These are phyloP conservation scores for Macrolepiota albuminosa DNA, from an alignment of 768 basidiomycete species.

Conservation along the genomic window DNA sequence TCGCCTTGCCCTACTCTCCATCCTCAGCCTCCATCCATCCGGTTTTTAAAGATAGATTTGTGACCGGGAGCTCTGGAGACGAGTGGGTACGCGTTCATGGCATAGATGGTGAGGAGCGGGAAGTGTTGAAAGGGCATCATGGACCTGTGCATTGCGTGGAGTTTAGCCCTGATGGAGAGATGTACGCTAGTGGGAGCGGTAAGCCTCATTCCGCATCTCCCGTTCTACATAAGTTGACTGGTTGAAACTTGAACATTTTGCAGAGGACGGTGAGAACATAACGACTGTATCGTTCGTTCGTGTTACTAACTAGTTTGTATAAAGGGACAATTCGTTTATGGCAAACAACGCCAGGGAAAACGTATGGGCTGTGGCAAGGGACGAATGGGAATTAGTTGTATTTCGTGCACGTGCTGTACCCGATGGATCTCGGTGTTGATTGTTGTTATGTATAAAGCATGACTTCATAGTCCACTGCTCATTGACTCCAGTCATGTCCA, in stretches of 20 bases:
- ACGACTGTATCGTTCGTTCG: not conserved
- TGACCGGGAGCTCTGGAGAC: constrained; percentile 84
- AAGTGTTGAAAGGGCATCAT: constrained; percentile 94
- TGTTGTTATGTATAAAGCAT: constrained; percentile 7
- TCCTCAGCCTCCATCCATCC: constrained; percentile 97
- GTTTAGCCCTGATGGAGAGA: constrained; percentile 94
- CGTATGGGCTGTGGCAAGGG: constrained; percentile 90
- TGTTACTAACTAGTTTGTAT: not conserved
- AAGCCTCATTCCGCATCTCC: constrained; percentile 24
- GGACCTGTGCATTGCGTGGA: constrained; percentile 94
- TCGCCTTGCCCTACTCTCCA: constrained; percentile 79
- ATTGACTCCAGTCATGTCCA: constrained; percentile 2
- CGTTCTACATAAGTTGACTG: not conserved
- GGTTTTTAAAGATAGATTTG: constrained; percentile 80
- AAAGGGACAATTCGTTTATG: constrained; percentile 91
- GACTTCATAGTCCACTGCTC: constrained; percentile 6
- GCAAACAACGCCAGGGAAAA: constrained; percentile 94
- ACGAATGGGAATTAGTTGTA: constrained; percentile 33
- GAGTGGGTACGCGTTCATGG: constrained; percentile 97
- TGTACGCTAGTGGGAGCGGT: constrained; percentile 97
- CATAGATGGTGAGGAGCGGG: constrained; percentile 84
- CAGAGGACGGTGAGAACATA: constrained; percentile 63
- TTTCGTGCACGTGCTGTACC: not conserved
- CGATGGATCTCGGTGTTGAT: constrained; percentile 6
- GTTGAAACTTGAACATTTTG: constrained; percentile 8